Conservation (phyloP, 225 moss, liverwort and hornwort species). For the Bryoerythrophyllum caledonicum region DNA sequence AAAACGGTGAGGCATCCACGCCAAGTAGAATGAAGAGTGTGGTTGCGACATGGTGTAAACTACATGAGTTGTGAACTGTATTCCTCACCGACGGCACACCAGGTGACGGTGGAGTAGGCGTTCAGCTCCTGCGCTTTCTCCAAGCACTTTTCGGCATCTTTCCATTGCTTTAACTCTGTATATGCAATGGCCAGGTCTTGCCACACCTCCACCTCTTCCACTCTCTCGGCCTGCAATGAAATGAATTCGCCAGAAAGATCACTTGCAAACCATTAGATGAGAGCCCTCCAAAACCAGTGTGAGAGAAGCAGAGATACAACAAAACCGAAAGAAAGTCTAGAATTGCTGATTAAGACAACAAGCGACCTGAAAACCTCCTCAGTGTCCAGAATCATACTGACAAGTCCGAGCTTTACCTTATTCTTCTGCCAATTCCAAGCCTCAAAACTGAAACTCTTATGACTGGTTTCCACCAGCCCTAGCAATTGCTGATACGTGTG, state of each 20-base stretch:
- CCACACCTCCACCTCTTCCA: constrained; percentile 95
- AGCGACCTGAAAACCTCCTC: constrained; percentile 16
- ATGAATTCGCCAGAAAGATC: background rate
- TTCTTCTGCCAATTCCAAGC: constrained; percentile 70
- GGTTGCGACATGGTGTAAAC: background rate
- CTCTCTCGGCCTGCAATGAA: constrained; percentile 55
- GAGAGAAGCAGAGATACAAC: constrained; percentile 9
- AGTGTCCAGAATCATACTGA: no score
- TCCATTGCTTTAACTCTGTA: constrained; percentile 81
- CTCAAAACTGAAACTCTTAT: constrained; percentile 79
- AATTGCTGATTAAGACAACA: constrained; percentile 10
- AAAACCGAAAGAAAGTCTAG: background rate
- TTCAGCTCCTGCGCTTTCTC: constrained; percentile 87
- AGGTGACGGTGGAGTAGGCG: constrained; percentile 63
- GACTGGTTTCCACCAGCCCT: constrained; percentile 78
- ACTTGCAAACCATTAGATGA: no score
- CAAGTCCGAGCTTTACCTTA: constrained; percentile 38
- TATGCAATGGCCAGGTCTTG: constrained; percentile 86
- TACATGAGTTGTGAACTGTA: background rate
- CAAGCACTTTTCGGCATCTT: constrained; percentile 87
- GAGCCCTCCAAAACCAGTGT: background rate
- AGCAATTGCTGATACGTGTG: constrained; percentile 79
- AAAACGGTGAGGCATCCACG: no score
- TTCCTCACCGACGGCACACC: constrained; percentile 78
- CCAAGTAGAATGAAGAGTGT: background rate